Percentiles rank a stretch among this genome's conserved stretches.
Conservation (phyloP, 345 rosid species). For the Carallia brachiata region DNA sequence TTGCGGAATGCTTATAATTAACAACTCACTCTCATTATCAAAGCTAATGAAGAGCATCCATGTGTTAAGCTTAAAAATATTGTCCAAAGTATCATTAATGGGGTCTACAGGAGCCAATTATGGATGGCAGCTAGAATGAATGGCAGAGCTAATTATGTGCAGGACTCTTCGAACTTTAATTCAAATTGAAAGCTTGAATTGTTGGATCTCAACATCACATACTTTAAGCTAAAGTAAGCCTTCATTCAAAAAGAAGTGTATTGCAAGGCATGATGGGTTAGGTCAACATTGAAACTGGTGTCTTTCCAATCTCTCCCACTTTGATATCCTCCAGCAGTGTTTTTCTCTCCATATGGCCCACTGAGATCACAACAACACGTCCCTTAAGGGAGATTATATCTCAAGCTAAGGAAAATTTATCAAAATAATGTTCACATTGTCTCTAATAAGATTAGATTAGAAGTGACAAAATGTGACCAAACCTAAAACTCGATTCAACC, state of each 20-base stretch:
- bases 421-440: no score
- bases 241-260: conserved; percentile 22
- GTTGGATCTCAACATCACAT: conserved; percentile 27
- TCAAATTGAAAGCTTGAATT: conserved; percentile 9
- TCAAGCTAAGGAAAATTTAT: background rate
- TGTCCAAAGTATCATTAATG: no score
- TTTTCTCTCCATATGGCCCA: conserved; percentile 5
- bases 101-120: no score
- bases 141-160: background rate
- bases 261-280: conserved; percentile 25
- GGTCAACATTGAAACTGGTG: conserved; percentile 8
- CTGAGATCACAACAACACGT: conserved; percentile 4
- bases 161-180: conserved; percentile 10
- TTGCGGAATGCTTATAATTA: no score
- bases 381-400: background rate
- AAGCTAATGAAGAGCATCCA: no score
- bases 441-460: no score
- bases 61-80: no score
- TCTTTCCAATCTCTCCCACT: background rate
- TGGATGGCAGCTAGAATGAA: background rate
- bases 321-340: conserved; percentile 21
- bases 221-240: conserved; percentile 43
- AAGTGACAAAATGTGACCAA: no score
- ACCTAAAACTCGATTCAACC: no score
- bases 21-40: no score